Evolutionary conservation across 2,329 filamentous ascomycete species (phyloP).

Genomic region (Hirsutella minnesotensis): DNA sequence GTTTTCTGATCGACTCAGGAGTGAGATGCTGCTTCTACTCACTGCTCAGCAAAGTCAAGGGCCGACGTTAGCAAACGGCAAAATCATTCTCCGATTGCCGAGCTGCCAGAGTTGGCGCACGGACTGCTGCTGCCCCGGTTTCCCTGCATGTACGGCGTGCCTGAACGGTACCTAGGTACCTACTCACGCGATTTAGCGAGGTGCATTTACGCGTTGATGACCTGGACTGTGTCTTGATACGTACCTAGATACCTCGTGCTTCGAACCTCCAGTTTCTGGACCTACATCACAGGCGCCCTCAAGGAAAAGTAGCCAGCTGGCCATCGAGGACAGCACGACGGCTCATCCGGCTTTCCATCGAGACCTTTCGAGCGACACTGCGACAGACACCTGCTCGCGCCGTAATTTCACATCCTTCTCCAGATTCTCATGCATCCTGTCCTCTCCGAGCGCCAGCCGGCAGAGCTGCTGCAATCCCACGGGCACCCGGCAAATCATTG

Average conservation of each 20-base stretch:
- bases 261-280: neutral
- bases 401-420: too few relatives aligned
- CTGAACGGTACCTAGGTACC: neutral
- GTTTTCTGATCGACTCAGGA: too few relatives aligned
- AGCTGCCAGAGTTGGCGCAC: neutral
- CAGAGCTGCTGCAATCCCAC: neutral
- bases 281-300: neutral
- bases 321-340: too few relatives aligned
- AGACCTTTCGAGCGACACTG: too few relatives aligned
- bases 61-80: neutral
- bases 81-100: slow-evolving; percentile 1
- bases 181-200: neutral
- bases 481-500: neutral
- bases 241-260: neutral
- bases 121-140: neutral
- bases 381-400: too few relatives aligned
- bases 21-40: too few relatives aligned
- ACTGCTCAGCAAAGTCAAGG: neutral
- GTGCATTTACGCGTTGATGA: neutral
- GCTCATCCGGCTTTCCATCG: too few relatives aligned
- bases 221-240: neutral
- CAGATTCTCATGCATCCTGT: neutral
- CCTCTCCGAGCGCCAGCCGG: neutral
- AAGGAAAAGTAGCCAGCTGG: too few relatives aligned
- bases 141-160: too few relatives aligned